Evolutionary conservation across 2,329 filamentous ascomycete species (phyloP).

Genomic region (Allantophomopsis lycopodina): DNA sequence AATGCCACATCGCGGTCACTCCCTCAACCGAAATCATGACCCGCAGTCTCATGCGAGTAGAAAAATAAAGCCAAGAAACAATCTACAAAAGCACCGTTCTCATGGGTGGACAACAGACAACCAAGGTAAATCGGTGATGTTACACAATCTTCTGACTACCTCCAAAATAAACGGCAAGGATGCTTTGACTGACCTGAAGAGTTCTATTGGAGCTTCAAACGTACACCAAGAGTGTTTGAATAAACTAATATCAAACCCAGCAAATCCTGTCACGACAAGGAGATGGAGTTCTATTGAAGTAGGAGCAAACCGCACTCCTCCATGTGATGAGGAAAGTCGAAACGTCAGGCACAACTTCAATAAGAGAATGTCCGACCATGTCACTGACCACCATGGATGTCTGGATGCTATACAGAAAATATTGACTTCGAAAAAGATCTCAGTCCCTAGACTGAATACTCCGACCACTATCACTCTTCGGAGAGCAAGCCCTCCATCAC

Average conservation of each 20-base stretch:
- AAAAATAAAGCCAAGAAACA: neutral
- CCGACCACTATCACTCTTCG: constrained; percentile 10
- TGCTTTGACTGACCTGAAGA: neutral
- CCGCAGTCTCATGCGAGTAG: neutral
- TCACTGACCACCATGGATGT: constrained; percentile 7
- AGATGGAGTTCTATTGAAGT: constrained; percentile 14
- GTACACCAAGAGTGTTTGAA: neutral
- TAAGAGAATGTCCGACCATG: neutral
- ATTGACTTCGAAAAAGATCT: neutral
- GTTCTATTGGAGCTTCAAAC: neutral
- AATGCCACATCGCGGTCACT: neutral
- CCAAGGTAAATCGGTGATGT: neutral
- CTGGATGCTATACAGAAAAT: constrained; percentile 2
- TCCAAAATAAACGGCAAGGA: neutral
- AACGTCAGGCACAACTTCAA: constrained; percentile 6
- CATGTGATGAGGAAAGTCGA: constrained; percentile 1
- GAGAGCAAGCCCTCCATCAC: constrained; percentile 6
- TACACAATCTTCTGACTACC: neutral
- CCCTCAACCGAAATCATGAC: neutral
- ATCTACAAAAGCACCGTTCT: neutral
- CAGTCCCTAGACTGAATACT: neutral
- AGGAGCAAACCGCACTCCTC: constrained; percentile 3
- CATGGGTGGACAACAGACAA: neutral
- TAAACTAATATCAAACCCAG: constrained; percentile 2
- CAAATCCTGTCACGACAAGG: constrained; percentile 4